phyloP scores from a whole-genome alignment of 306 rosid species.

The Begonia peltatifolia region DNA sequence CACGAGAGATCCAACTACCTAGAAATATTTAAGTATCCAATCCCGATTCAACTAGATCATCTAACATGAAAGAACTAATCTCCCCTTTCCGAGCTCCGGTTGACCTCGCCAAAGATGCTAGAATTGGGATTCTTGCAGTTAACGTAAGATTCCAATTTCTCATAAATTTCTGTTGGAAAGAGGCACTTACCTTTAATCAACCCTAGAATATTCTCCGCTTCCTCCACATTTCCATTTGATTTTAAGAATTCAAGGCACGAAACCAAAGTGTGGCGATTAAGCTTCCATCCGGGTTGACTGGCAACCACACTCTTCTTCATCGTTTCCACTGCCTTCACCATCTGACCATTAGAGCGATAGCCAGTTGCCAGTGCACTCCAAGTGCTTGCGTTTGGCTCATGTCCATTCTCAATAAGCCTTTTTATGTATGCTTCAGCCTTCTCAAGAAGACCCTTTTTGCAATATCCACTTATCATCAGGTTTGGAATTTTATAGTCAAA shows the following conservation, averaged over 20 bases:
- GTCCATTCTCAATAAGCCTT: slow-evolving; percentile 36
- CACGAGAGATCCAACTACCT: too few species aligned
- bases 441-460: slow-evolving; percentile 32
- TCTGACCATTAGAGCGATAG: slow-evolving; percentile 28
- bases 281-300: slow-evolving; percentile 18
- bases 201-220: slow-evolving; percentile 27
- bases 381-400: slow-evolving; percentile 19
- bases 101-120: slow-evolving; percentile 15
- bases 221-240: slow-evolving; percentile 33
- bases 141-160: slow-evolving; percentile 20
- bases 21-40: too few species aligned
- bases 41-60: too few species aligned
- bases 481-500: slow-evolving; percentile 42
- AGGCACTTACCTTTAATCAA: slow-evolving; percentile 14
- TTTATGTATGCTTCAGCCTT: slow-evolving; percentile 35
- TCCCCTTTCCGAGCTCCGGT: neutral
- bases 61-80: too few species aligned
- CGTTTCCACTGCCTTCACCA: slow-evolving; percentile 43
- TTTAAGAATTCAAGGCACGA: slow-evolving; percentile 45
- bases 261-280: slow-evolving; percentile 14
- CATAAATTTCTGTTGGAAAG: slow-evolving; percentile 12
- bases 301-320: slow-evolving; percentile 29
- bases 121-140: slow-evolving; percentile 13
- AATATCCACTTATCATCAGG: slow-evolving; percentile 39
- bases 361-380: slow-evolving; percentile 38